Evolutionary conservation across 768 basidiomycete genomes (phyloP), one percentile per base, ranked within the genome.

Genomic region (Auricularia auricula-judae): DNA sequence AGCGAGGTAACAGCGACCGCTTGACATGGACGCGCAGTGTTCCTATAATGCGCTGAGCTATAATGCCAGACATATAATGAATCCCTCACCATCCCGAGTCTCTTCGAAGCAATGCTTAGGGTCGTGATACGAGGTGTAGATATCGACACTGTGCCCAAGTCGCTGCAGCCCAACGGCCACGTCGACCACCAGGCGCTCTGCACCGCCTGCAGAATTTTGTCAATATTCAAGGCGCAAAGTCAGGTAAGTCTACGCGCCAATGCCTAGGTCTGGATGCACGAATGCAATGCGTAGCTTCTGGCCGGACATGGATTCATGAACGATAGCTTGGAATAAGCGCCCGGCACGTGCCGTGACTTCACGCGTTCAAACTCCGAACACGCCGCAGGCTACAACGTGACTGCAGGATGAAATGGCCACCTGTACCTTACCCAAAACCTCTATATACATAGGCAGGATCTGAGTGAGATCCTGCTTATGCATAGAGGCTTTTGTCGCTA

Each of bases 71-170:
- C 44, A 10, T 35, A 1, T 36, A 35, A 16, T 42, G 39, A 33
- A 12, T n/a, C 36, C 71, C 83, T 56, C 72, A 92, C 96, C 96
- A 72, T 98, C 86, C 63, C 82, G 78, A 0, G 97, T 98, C 76
- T 99, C 97, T 62, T 93, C 91, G 69, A 99, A 99, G 71, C 91
- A 96, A 67, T 92, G 87, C 14, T 79, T 76, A 0, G 86, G 82
- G 70, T 99, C 88, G 73, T 97, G 94, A 71, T 97, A 85, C 0
- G 93, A 96, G 0, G 97, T 98, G 75, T 93, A 97, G 29, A 98
- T 84, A 69, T 89, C 85, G 18, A 99, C 89, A 0, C 80, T 76
- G 71, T 98, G 94, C 0, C 95, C 96, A 4, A 86, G 80, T 8
- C 81, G 77, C 73, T 98, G 91, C 12, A 99, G 77, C 7, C 93